Conservation (phyloP, 2,329 filamentous ascomycete genomes). For the Penicillium sp. region DNA sequence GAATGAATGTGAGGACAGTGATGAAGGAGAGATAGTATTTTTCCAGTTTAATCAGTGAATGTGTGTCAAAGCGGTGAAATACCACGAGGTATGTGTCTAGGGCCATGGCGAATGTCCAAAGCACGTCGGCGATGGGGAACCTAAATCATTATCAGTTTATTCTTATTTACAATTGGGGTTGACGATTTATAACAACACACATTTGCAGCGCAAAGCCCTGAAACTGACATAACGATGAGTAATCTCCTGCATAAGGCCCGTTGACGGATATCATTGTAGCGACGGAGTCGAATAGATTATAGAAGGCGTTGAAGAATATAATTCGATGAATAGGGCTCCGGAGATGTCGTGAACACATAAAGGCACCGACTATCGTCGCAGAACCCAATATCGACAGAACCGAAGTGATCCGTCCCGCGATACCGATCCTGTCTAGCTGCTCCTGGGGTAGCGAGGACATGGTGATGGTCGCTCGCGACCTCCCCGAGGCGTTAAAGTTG, state of each 20-base stretch:
- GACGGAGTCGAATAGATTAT: constrained; percentile 42
- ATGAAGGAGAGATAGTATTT: constrained; percentile 36
- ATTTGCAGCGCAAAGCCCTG: constrained; percentile 46
- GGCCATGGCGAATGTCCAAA: constrained; percentile 45
- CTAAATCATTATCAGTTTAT: constrained; percentile 16
- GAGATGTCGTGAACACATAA: constrained; percentile 37
- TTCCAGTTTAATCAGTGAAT: constrained; percentile 37
- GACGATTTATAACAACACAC: constrained; percentile 32
- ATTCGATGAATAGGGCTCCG: constrained; percentile 46
- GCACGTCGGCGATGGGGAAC: constrained; percentile 44
- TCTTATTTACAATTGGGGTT: no score
- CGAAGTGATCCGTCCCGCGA: constrained; percentile 37
- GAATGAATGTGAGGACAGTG: constrained; percentile 37
- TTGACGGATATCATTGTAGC: constrained; percentile 46
- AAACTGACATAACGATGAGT: constrained; percentile 41
- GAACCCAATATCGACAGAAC: constrained; percentile 39
- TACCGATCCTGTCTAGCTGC: constrained; percentile 30
- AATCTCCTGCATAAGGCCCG: constrained; percentile 39
- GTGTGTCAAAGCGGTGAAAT: constrained; percentile 38
- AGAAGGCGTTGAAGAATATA: constrained; percentile 45
- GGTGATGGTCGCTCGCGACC: not conserved
- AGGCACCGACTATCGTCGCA: constrained; percentile 40
- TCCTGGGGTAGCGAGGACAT: constrained; percentile 25
- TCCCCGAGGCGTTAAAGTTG: not conserved
- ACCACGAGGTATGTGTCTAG: constrained; percentile 43